Evolutionary conservation across 1,139 yeast genomes (phyloP).

Genomic region (Hanseniaspora uvarum): DNA sequence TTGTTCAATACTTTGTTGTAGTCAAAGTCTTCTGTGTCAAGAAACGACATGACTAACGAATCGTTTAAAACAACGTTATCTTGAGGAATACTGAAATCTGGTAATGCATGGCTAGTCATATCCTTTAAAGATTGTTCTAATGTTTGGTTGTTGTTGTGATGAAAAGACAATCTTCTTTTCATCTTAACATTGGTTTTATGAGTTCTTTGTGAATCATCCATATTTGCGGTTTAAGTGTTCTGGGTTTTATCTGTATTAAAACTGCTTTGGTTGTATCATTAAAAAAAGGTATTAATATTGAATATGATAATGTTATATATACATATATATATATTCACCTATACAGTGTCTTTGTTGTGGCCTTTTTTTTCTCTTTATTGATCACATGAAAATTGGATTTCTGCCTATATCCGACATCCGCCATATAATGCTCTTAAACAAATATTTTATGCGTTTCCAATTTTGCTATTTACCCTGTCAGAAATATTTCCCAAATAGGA

Average conservation of each 20-base stretch:
- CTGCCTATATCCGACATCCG: no score
- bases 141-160: constrained; percentile 10
- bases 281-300: not conserved
- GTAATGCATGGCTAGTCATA: not conserved
- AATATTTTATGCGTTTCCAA: no score
- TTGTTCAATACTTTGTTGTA: constrained; percentile 2
- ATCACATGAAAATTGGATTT: no score
- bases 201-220: constrained; percentile 13
- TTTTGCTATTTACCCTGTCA: no score
- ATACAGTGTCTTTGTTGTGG: no score
- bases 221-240: no score
- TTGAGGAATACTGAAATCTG: not conserved
- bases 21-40: constrained; percentile 3
- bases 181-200: constrained; percentile 16
- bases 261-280: not conserved
- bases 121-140: constrained; percentile 8
- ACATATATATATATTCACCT: no score
- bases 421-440: no score
- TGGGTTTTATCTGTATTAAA: not conserved
- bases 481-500: no score
- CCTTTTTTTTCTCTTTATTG: no score
- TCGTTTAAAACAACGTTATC: constrained; percentile 3
- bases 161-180: constrained; percentile 17
- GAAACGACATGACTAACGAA: not conserved
- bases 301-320: no score